Base-by-base conservation (phyloP, 495 filamentous ascomycete species). In the Chaetomium fimeti region DNA sequence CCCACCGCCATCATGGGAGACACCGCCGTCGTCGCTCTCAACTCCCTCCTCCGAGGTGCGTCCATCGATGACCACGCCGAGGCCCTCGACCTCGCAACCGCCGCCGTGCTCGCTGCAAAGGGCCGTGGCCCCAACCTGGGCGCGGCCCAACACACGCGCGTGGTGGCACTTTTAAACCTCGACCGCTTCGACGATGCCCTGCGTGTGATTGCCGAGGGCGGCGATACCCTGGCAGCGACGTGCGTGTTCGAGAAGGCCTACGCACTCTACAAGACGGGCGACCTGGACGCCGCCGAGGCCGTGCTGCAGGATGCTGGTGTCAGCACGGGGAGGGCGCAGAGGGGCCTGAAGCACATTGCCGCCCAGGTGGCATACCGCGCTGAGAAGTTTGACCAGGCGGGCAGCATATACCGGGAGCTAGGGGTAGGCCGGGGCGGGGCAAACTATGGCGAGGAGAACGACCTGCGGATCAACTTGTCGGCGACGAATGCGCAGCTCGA, bases 121-220 rank as follows among this genome's bases (percentile, higher is more conserved):
- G 82, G 82, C 42, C 60, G 62, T 49, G 87, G 93, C 65, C 54
- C 82, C 29, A 81, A 88, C 27, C 64, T 74, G 55, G 49, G 53
- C 32, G 69, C 63, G 25, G 88, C 90, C 8, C 90, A 90, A 51
- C 89, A 89, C 73, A 88, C 88, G 42, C 91, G 91, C 66, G 82
- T 88, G 12, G 89, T 98, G 43, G 92, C 94, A 13, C 83, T 99
- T 42, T 77, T 98, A 57, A 96, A 95, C 73, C 87, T 98, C 57
- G 95, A 99, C 73, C 91, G 93, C 63, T 97, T 89, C 74, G 89
- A 94, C 22, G 94, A 98, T 77, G 89, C 92, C 25, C 80, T 96
- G 55, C 87, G 85, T 49, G 84, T 86, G 38, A 83, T 98, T 61
- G 86, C 91, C 70, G 84, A 87, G 43, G 88, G 83, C 51, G 90